phyloP scores from a whole-genome alignment of 495 filamentous ascomycete species.

The Xylaria sp. region DNA sequence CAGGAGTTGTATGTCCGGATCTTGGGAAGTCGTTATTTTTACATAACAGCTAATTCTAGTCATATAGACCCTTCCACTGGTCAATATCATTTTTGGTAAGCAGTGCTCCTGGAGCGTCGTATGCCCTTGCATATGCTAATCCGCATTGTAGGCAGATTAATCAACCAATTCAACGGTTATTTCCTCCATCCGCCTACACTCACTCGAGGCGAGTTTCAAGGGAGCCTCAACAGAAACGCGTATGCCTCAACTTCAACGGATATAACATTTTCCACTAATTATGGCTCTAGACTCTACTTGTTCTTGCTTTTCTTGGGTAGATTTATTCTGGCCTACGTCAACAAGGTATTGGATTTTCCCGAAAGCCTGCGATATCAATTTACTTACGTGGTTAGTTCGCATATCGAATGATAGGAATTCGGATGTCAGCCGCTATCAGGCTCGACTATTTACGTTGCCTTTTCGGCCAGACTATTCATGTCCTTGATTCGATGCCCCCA shows the following conservation, averaged over 20 bases:
- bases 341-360: constrained; percentile 42
- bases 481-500: constrained; percentile 64
- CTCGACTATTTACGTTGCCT: constrained; percentile 60
- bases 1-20: constrained; percentile 39
- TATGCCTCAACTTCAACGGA: constrained; percentile 13
- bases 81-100: constrained; percentile 42
- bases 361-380: background rate
- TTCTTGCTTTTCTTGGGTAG: constrained; percentile 53
- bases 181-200: constrained; percentile 33
- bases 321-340: constrained; percentile 54
- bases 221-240: constrained; percentile 37
- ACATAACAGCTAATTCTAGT: constrained; percentile 3
- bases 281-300: constrained; percentile 35
- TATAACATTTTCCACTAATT: constrained; percentile 18
- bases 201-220: constrained; percentile 35
- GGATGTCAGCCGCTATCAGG: constrained; percentile 59
- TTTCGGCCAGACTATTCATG: constrained; percentile 61
- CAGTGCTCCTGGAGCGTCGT: background rate
- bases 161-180: constrained; percentile 43
- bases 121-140: constrained; percentile 28
- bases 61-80: constrained; percentile 38
- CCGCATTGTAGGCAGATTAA: constrained; percentile 32
- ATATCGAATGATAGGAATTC: constrained; percentile 57
- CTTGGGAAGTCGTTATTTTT: background rate
- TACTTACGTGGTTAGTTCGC: constrained; percentile 43